A percentile compares a stretch with the other conserved stretches of the same genome.
These are phyloP conservation scores for Podospora pseudoanserina DNA, from an alignment of 495 filamentous ascomycete species.

Conservation along the genomic window DNA sequence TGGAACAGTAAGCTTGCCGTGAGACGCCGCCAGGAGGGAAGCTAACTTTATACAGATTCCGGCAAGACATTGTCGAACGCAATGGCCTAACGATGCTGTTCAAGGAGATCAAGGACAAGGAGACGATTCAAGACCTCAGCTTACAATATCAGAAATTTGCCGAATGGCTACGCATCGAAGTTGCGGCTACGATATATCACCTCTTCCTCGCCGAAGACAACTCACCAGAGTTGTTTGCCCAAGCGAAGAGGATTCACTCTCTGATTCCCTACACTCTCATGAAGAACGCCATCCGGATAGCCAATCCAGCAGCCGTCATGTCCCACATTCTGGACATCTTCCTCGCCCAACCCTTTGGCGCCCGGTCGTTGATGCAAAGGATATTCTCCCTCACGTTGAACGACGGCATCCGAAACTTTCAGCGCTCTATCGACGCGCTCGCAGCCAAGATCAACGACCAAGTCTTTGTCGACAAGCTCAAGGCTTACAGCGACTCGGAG, in stretches of 20 bases:
- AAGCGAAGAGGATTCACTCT: constrained; percentile 88
- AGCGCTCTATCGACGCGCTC: constrained; percentile 78
- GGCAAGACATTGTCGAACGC: constrained; percentile 55
- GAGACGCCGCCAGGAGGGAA: background rate
- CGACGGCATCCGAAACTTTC: constrained; percentile 80
- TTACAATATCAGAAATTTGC: constrained; percentile 97
- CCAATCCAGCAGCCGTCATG: constrained; percentile 96
- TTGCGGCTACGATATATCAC: constrained; percentile 95
- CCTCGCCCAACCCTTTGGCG: constrained; percentile 88
- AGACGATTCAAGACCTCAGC: constrained; percentile 78
- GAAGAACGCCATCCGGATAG: constrained; percentile 94
- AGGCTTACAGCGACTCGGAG: constrained; percentile 67
- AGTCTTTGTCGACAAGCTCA: constrained; percentile 76
- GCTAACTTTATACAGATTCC: constrained; percentile 38
- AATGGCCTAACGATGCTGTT: constrained; percentile 93
- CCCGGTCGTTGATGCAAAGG: constrained; percentile 83
- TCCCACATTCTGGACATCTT: constrained; percentile 87
- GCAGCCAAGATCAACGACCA: constrained; percentile 69
- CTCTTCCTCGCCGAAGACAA: constrained; percentile 98
- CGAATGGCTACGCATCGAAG: constrained; percentile 96
- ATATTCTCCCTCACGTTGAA: constrained; percentile 89
- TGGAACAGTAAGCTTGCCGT: constrained; percentile 77
- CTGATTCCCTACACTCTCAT: constrained; percentile 86
- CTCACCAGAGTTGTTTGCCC: constrained; percentile 90
- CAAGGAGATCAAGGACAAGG: constrained; percentile 82